phyloP scores from a whole-genome alignment of 2,329 filamentous ascomycete genomes.

The Aspergillus candidus region DNA sequence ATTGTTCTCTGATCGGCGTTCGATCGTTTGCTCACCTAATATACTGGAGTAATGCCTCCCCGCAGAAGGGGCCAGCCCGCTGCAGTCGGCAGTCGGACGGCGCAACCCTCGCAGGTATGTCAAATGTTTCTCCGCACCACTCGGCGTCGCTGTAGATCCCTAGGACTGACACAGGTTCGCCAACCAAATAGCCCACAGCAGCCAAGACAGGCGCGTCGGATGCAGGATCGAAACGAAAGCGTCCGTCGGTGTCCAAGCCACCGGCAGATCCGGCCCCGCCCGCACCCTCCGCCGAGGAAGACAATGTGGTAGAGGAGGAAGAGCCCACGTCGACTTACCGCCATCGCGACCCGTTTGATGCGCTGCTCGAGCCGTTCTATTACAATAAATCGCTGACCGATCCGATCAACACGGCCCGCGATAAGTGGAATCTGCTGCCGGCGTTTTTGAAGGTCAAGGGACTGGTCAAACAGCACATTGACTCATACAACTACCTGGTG shows the following conservation, averaged over 20 bases:
- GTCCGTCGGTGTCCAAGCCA: slow-evolving; percentile 22
- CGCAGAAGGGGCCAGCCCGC: slow-evolving; percentile 31
- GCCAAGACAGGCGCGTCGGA: slow-evolving; percentile 15
- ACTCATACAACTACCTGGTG: slow-evolving; percentile 98
- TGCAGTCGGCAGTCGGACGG: slow-evolving; percentile 21
- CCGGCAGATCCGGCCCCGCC: slow-evolving; percentile 14
- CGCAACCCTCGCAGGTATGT: slow-evolving; percentile 28
- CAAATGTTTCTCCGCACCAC: slow-evolving; percentile 21
- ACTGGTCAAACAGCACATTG: slow-evolving; percentile 93
- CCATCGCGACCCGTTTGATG: slow-evolving; percentile 48
- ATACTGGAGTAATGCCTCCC: slow-evolving; percentile 28
- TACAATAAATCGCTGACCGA: slow-evolving; percentile 62
- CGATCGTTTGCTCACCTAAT: background rate
- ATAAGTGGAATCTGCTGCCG: slow-evolving; percentile 95
- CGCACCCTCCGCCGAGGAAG: slow-evolving; percentile 12
- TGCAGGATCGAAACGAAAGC: slow-evolving; percentile 21
- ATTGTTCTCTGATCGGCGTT: background rate
- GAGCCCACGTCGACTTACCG: slow-evolving; percentile 20
- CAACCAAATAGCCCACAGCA: slow-evolving; percentile 14
- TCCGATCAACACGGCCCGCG: slow-evolving; percentile 63
- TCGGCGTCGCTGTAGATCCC: background rate
- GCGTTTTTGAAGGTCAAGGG: slow-evolving; percentile 99
- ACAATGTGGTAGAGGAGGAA: slow-evolving; percentile 14
- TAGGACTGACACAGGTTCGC: slow-evolving; percentile 2
- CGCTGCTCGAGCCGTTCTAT: slow-evolving; percentile 64